Percentiles rank a stretch among this genome's conserved stretches.
Evolutionary conservation across 805 yeast genomes (phyloP).

Genomic region (Monosporozyma aquatica): DNA sequence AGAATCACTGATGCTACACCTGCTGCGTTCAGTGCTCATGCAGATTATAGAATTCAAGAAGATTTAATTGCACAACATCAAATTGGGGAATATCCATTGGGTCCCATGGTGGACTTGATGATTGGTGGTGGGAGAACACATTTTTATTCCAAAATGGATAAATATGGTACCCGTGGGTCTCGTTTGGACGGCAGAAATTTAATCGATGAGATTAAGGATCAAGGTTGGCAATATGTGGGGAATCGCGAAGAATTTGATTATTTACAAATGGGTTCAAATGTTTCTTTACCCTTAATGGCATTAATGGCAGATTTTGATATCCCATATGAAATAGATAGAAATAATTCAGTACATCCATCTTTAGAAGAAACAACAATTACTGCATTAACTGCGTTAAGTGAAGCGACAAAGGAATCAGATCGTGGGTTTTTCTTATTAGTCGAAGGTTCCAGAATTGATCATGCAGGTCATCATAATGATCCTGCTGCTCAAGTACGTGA

Average conservation of each 20-base stretch:
- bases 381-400: slow-evolving; percentile 59
- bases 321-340: slow-evolving; percentile 78
- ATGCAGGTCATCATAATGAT: slow-evolving; percentile 90
- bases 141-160: slow-evolving; percentile 44
- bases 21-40: slow-evolving; percentile 81
- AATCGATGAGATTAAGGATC: slow-evolving; percentile 40
- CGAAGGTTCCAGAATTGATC: slow-evolving; percentile 92
- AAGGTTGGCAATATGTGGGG: slow-evolving; percentile 64
- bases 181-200: slow-evolving; percentile 64
- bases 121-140: slow-evolving; percentile 90
- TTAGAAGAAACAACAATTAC: slow-evolving; percentile 68
- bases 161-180: slow-evolving; percentile 39
- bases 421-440: slow-evolving; percentile 79
- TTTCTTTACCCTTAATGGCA: slow-evolving; percentile 67
- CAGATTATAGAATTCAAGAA: slow-evolving; percentile 64
- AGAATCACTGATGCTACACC: slow-evolving; percentile 94
- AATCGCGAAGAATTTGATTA: slow-evolving; percentile 51
- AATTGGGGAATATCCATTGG: slow-evolving; percentile 72
- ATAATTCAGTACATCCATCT: slow-evolving; percentile 54
- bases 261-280: slow-evolving; percentile 49
- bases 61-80: slow-evolving; percentile 83
- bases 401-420: slow-evolving; percentile 63
- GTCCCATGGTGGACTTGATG: slow-evolving; percentile 71
- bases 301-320: slow-evolving; percentile 68
- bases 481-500: slow-evolving; percentile 92